Percentiles rank a stretch among this genome's conserved stretches.
Evolutionary conservation across 2,329 filamentous ascomycete genomes (phyloP).

Genomic region (Alternaria gaisen): DNA sequence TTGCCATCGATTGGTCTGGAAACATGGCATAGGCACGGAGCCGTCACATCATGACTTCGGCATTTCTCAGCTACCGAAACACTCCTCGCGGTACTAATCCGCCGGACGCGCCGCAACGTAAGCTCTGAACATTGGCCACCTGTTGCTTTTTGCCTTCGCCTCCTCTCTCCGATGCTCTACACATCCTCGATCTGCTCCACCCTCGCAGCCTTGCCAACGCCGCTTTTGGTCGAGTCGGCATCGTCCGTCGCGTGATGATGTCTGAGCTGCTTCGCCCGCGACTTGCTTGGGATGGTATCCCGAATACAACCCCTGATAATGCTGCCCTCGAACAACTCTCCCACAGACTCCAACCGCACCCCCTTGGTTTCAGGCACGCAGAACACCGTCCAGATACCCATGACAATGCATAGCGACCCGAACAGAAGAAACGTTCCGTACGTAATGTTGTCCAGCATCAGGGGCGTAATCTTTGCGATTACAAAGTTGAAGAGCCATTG

Average conservation of each 20-base stretch:
- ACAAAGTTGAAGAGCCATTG: constrained; percentile 54
- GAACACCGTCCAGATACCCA: constrained; percentile 54
- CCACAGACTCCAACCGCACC: constrained; percentile 54
- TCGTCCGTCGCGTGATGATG: constrained; percentile 43
- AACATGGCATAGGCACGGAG: constrained; percentile 2
- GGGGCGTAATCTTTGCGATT: constrained; percentile 50
- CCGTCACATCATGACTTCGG: constrained; percentile 6
- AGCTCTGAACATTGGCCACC: constrained; percentile 9
- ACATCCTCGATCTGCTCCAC: constrained; percentile 44
- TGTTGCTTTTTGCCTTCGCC: constrained; percentile 18
- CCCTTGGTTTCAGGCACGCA: constrained; percentile 57
- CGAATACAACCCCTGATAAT: constrained; percentile 52
- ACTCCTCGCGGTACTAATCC: constrained; percentile 6
- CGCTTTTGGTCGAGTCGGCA: constrained; percentile 34
- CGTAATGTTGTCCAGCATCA: constrained; percentile 55
- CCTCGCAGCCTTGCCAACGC: constrained; percentile 28
- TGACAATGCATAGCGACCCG: constrained; percentile 52
- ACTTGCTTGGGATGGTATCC: constrained; percentile 51
- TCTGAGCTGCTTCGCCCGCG: constrained; percentile 50
- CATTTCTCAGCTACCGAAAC: constrained; percentile 7
- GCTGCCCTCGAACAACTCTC: constrained; percentile 54
- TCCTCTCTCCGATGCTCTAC: constrained; percentile 16
- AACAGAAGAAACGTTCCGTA: constrained; percentile 57
- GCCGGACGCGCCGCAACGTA: constrained; percentile 15
- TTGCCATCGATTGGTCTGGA: constrained; percentile 4